Percentiles rank a stretch among this genome's conserved stretches.
Evolutionary conservation across 768 basidiomycete species (phyloP).

Genomic region (Plicaturopsis crispa): DNA sequence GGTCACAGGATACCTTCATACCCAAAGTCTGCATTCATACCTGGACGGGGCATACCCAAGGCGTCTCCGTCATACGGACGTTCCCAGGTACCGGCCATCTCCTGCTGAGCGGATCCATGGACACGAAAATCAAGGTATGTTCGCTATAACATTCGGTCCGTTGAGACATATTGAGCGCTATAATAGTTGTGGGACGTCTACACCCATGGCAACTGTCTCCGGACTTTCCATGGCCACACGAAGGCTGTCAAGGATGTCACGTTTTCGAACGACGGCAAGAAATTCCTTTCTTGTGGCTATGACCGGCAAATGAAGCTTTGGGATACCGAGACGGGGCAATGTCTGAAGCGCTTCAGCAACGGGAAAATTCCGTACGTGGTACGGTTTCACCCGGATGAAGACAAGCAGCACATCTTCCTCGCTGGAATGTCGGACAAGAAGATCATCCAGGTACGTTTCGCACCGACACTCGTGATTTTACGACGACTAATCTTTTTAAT

Average conservation of each 20-base stretch:
- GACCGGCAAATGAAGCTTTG: constrained; percentile 98
- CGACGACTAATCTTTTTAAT: constrained; percentile 5
- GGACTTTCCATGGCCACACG: constrained; percentile 95
- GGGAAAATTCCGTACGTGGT: constrained; percentile 97
- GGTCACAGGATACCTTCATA: constrained; percentile 86
- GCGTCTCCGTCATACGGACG: constrained; percentile 86
- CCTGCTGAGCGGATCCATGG: constrained; percentile 91
- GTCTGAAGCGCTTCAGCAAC: constrained; percentile 92
- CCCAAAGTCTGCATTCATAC: constrained; percentile 96
- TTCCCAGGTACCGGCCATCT: constrained; percentile 94
- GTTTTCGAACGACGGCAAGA: constrained; percentile 88
- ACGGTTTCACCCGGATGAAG: constrained; percentile 91
- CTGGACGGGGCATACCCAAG: constrained; percentile 97
- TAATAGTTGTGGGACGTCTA: constrained; percentile 96
- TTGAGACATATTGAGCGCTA: constrained; percentile 2
- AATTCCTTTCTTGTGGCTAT: constrained; percentile 88
- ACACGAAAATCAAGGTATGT: constrained; percentile 92
- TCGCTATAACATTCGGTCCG: background rate
- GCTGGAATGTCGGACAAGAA: constrained; percentile 99
- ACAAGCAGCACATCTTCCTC: constrained; percentile 93
- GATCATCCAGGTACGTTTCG: constrained; percentile 78
- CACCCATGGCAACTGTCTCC: constrained; percentile 90
- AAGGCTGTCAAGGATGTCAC: constrained; percentile 95
- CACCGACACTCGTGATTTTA: background rate
- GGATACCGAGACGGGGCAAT: constrained; percentile 99